Evolutionary conservation across 352 stramenopile genomes (phyloP), one percentile per base, ranked within the genome.

Genomic region (Phytophthora capsici): DNA sequence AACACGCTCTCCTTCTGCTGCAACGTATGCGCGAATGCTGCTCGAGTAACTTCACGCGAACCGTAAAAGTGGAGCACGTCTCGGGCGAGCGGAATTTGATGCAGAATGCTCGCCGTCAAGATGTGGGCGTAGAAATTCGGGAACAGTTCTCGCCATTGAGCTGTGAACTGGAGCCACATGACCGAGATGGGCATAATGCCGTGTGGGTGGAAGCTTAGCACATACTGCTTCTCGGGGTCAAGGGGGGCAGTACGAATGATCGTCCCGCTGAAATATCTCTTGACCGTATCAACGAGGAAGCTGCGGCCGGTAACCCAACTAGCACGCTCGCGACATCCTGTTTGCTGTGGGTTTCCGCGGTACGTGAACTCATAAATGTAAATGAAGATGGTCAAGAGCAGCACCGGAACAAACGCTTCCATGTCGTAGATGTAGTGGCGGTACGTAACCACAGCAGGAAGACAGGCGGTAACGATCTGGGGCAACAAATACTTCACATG

Each of bases 131-230:
- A 77, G 20, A 93, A 67, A 28, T 78, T 76, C 0, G 87, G 87
- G 64, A 92, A 94, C 17, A 90, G 53, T 16, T 64, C 56, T 26
- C 77, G 75, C 85, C 85, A 95, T 54, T 87, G 71, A 7, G 80
- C 65, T 3, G 70, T 90, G 56, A 93, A 92, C 57, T 86, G 77
- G n/a, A 95, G 71, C 85, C 85, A 95, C 64, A 88, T 85, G 7
- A 86, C 75, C 1, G 87, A 87, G 5, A 86, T 82, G 3, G 87
- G 69, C 69, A 90, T 89, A 56, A 94, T 90, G 23, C 87, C 87
- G 52, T 95, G 87, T 3, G 87, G 87, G 40, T 95, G 87, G 55
- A 94, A 93, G 25, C 77, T 76, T 53, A 93, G 66, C 20, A 95
- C 73, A 55, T 93, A 95, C 44, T 89, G 73, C 52, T 85, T 69